Evolutionary conservation across 1,139 yeast genomes (phyloP).

Genomic region (Protomyces gravidus): DNA sequence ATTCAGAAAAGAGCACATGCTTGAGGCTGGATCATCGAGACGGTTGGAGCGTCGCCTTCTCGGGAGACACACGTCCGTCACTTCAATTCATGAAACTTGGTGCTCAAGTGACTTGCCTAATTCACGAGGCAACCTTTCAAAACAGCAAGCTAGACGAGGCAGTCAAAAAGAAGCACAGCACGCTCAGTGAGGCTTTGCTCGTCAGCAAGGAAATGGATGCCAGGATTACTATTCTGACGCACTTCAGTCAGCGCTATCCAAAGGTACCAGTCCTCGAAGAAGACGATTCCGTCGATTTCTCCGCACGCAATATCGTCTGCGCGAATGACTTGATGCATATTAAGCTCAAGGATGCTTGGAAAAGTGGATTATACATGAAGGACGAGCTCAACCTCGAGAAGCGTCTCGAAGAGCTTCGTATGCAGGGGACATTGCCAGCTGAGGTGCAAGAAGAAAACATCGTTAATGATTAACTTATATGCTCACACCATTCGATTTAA

Average conservation of each 20-base stretch:
- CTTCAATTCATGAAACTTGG: constrained; percentile 62
- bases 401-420: constrained; percentile 1
- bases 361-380: not conserved
- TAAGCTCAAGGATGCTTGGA: constrained; percentile 16
- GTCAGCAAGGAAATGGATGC: constrained; percentile 68
- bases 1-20: constrained; percentile 20
- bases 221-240: constrained; percentile 69
- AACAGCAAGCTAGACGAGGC: constrained; percentile 81
- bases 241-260: constrained; percentile 69
- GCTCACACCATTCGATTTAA: not conserved
- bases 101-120: constrained; percentile 61
- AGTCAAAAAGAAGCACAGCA: constrained; percentile 75
- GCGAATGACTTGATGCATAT: constrained; percentile 25
- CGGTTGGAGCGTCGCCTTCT: constrained; percentile 58
- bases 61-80: constrained; percentile 94
- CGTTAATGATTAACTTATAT: constrained; percentile 1
- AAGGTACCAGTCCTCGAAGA: constrained; percentile 9
- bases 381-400: constrained; percentile 4
- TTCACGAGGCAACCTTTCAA: constrained; percentile 91
- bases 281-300: not conserved
- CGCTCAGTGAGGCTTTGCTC: constrained; percentile 77
- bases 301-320: not conserved
- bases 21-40: constrained; percentile 7
- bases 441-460: not conserved
- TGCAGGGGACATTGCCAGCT: constrained; percentile 1